Base-by-base conservation (phyloP, 2,329 filamentous ascomycete genomes). In the Fusarium pininemorale region DNA sequence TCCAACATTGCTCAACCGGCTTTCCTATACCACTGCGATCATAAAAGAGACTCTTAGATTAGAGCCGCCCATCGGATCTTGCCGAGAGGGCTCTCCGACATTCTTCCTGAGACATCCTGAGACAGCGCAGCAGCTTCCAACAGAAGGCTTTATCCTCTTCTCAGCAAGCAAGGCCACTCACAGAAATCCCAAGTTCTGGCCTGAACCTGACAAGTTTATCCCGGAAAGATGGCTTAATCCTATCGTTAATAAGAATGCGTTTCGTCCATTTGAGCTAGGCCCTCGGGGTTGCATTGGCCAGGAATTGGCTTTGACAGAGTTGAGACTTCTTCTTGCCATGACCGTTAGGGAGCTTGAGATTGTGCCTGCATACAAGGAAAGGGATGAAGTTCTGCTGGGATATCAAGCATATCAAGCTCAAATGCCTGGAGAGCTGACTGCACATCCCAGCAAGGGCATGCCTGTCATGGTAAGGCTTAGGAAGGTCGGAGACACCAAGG, bases 11-110 rank as follows among this genome's bases (percentile, higher is more conserved):
- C 38, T 68, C 7, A 66, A 66, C 16, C 61, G 45, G 14, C 45
- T 68, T 10, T 26, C 62, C 3, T 65, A 67, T 22, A 68, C 65
- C 5, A 45, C 61, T 5, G 47, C 61, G 1, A 38, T 68, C 7
- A 53, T 68, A 37, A 68, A 67, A 14, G 64, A 67, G n/a, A 47
- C 38, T 24, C 26, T 67, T 2, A 53, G 64, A 18, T 28, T 67
- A 14, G 42, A 66, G 7, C 51, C 51, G 6, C 64, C 60, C 6
- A 42, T 67, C 15, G 32, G 60, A 6, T 53, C 44, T 12, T 37
- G 28, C 10, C 50, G 64, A 5, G 47, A 38, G 6, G 66, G 66
- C 4, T 68, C 44, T 16, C 39, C 51, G 13, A 26, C 32, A 28
- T 57, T 67, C 9, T 67, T 65, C 20, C 42, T 67, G 2, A 32